Base-by-base conservation (phyloP, 2,329 filamentous ascomycete species). In the Colletotrichum sp. region DNA sequence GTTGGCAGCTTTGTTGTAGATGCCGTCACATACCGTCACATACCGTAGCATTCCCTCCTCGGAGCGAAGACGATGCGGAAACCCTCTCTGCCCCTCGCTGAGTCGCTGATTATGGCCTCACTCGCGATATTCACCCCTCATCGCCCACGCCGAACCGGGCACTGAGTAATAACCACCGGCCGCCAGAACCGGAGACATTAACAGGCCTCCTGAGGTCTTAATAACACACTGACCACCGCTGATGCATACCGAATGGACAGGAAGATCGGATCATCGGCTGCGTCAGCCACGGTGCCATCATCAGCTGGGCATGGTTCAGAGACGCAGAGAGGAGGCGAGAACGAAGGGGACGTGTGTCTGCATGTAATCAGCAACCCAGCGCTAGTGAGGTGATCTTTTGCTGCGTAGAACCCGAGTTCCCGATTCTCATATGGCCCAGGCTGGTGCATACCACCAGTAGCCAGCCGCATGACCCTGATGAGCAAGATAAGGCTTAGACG, bases 201-300 rank as follows among this genome's bases (percentile, higher is more conserved):
- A 34, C n/a, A 62, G 59, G 59, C 59, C 21, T 36, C 30, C 28
- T 9, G 18, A 8, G 59, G 28, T 32, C 18, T 34, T 62, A 62
- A 36, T 32, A 34, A 62, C 59, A 34, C 59, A 62, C 28, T 36
- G 32, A 64, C 18, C 12, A 39, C 34, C 32, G n/a, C 24, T 18
- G 62, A 39, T 64, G 15, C 36, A 34, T 13, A 2, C 24, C 21
- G 32, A 44, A 12, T 60, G 52, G 52, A 15, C 52, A 28, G 52
- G 44, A 68, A 68, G 57, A 70, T 70, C 68, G 57, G 68, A 63
- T 62, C 26, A n/a, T 32, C 68, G 36, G 68, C 68, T 70, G 57
- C 36, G 57, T 63, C 68, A 63, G 57, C 68, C 55, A 44, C 36
- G 16, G 55, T 16, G 16, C 55, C 57, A 16, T 49, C 36, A 39